These are phyloP conservation scores for Fusarium proliferatum DNA, from an alignment of 2,329 filamentous ascomycete species.

Conservation along the genomic window DNA sequence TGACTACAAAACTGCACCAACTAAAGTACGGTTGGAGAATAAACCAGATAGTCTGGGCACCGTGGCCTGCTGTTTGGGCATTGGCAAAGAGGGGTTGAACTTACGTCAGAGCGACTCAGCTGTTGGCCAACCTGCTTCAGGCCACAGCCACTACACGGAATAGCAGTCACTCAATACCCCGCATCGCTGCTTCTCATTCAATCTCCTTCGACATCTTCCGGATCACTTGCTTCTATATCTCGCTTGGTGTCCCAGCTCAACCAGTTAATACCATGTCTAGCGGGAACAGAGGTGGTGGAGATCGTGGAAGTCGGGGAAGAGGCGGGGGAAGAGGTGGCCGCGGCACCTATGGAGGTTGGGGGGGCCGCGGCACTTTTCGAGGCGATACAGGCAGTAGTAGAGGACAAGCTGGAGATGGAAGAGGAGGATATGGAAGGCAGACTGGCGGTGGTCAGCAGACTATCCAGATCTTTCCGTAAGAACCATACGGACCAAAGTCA, in stretches of 20 bases:
- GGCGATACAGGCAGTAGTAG: background rate
- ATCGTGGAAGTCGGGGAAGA: background rate
- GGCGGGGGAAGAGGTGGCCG: background rate
- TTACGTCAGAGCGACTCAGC: background rate
- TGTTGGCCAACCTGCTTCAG: background rate
- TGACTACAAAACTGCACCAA: accelerated
- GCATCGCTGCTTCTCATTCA: background rate
- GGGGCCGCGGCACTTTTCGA: background rate
- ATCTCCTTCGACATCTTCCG: accelerated
- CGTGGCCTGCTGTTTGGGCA: background rate
- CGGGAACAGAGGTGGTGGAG: background rate
- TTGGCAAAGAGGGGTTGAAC: background rate
- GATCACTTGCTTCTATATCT: background rate
- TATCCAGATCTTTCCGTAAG: constrained; percentile 1
- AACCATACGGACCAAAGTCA: background rate
- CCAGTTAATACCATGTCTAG: background rate
- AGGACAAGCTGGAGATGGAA: background rate
- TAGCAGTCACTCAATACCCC: background rate
- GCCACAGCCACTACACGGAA: background rate
- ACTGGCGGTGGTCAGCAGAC: background rate
- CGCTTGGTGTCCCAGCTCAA: background rate
- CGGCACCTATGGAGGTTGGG: background rate
- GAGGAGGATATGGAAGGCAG: background rate
- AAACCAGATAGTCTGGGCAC: background rate
- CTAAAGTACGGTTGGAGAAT: background rate